Evolutionary conservation across 805 yeast species (phyloP), one percentile per base, ranked within the genome.

Genomic region (Wickerhamiella siamensis): DNA sequence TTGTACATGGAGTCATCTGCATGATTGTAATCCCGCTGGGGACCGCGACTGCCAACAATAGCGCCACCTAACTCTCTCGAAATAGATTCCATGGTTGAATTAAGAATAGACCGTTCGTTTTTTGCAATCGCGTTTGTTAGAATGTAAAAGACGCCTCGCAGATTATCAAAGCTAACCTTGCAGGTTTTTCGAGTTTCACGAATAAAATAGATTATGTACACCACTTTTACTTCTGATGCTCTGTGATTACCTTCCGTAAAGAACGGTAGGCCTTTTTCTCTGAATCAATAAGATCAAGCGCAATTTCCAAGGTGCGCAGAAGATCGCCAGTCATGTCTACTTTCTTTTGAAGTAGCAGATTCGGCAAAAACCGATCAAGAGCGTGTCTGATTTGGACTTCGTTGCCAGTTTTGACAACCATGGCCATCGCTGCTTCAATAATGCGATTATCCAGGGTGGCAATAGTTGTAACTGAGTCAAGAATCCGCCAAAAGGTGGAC

Each of bases 1-100:
- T 70, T 69, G 60, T 83, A 87, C 53, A 59, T 61, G 21, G 42
- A 43, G 46, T 64, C 68, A 24, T 54, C 61, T 21, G 65, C 63
- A 40, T 63, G 67, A 46, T 63, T 63, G 42, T 60, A 57, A 35
- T 63, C 67, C n/a, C 51, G 45, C 35, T 49, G 41, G 18, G 42
- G 33, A 3, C 37, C 38, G 19, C 43, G 44, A 12, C 45, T 18
- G 12, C 35, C 38, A 10, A 29, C 9, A 35, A 40, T 40, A 6
- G 26, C 10, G 14, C 33, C 26, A n/a, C 42, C 42, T 4, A 39
- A 32, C 12, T 33, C 32, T 5, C 39, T 18, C n/a, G 39, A 37
- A 37, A 37, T 15, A 4, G 31, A n/a, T 22, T 37, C 33, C 26
- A 15, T 9, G 21, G 19, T 24, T 24, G 10, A 12, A 24, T 24